These are phyloP conservation scores for Sclerotinia nivalis DNA, from an alignment of 2,329 filamentous ascomycete genomes.

Conservation along the genomic window DNA sequence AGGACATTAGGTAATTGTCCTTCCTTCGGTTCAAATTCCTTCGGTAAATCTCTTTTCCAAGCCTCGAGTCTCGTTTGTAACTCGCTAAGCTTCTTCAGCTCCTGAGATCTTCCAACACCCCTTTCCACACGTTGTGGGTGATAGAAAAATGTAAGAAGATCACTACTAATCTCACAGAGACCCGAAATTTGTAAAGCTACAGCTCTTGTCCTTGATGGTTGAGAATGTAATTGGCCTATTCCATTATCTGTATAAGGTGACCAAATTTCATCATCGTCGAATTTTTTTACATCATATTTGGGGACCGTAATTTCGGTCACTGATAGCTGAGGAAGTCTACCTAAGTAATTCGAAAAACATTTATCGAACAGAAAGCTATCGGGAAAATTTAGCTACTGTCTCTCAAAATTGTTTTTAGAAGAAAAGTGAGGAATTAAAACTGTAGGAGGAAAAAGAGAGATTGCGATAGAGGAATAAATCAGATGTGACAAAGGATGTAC, in stretches of 20 bases:
- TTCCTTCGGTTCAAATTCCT: conserved; percentile 85
- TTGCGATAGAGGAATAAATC: background rate
- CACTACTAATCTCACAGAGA: conserved; percentile 90
- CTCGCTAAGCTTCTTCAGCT: conserved; percentile 90
- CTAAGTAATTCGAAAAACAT: conserved; percentile 97
- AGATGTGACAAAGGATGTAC: background rate
- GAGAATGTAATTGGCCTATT: conserved; percentile 68
- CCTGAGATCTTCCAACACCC: conserved; percentile 72
- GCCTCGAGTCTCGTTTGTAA: conserved; percentile 86
- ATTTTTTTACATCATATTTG: conserved; percentile 70
- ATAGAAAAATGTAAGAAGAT: conserved; percentile 87
- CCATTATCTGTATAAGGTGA: conserved; percentile 85
- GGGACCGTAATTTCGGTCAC: conserved; percentile 78
- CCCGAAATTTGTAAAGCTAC: conserved; percentile 78
- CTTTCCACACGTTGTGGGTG: conserved; percentile 69
- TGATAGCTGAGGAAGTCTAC: conserved; percentile 83
- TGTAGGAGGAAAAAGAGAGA: background rate
- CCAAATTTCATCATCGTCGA: conserved; percentile 54
- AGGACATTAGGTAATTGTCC: conserved; percentile 83
- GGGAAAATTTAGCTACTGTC: background rate
- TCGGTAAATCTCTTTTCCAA: conserved; percentile 82
- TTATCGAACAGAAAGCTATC: conserved; percentile 89
- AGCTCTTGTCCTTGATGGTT: conserved; percentile 80
- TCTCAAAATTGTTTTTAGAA: background rate
- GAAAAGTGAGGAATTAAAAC: background rate